phyloP scores from a whole-genome alignment of 345 rosid genomes.

The Eucalyptus paniculata region DNA sequence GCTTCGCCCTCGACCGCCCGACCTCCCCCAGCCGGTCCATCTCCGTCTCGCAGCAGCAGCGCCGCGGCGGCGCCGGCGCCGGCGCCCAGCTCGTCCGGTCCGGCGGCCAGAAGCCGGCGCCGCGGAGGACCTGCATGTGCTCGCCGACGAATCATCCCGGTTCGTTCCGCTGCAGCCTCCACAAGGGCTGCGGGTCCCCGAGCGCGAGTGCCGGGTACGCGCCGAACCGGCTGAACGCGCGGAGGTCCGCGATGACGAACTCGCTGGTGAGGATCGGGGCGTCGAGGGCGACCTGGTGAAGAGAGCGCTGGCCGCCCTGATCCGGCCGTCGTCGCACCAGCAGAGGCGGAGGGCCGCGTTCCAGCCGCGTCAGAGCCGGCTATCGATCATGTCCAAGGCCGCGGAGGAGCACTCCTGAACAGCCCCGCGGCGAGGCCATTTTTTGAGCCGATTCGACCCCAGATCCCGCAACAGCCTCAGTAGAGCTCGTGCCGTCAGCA shows the following conservation, averaged over 20 bases:
- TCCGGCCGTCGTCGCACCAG: slow-evolving; percentile 42
- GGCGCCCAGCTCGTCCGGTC: slow-evolving; percentile 1
- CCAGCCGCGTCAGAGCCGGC: slow-evolving; percentile 68
- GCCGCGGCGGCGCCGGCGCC: background rate
- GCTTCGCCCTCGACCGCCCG: slow-evolving; percentile 22
- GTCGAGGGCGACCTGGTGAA: slow-evolving; percentile 60
- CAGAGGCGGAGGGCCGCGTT: slow-evolving; percentile 39
- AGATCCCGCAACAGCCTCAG: background rate
- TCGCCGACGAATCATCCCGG: slow-evolving; percentile 77
- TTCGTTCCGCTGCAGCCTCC: slow-evolving; percentile 72
- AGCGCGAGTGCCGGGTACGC: slow-evolving; percentile 5
- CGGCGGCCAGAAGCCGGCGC: slow-evolving; percentile 6
- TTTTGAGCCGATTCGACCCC: background rate
- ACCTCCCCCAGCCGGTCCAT: slow-evolving; percentile 42
- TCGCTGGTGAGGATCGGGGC: slow-evolving; percentile 60
- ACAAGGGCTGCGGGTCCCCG: slow-evolving; percentile 15
- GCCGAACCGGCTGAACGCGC: slow-evolving; percentile 40
- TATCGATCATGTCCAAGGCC: slow-evolving; percentile 30
- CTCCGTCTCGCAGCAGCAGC: slow-evolving; percentile 2
- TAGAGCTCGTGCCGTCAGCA: background rate
- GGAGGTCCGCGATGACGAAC: slow-evolving; percentile 71
- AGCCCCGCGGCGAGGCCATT: background rate
- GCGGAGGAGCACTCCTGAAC: background rate
- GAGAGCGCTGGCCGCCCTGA: slow-evolving; percentile 39
- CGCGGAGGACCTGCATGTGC: slow-evolving; percentile 49